These are phyloP conservation scores for Leccinum pellstonianum DNA, from an alignment of 768 basidiomycete species.

Conservation along the genomic window DNA sequence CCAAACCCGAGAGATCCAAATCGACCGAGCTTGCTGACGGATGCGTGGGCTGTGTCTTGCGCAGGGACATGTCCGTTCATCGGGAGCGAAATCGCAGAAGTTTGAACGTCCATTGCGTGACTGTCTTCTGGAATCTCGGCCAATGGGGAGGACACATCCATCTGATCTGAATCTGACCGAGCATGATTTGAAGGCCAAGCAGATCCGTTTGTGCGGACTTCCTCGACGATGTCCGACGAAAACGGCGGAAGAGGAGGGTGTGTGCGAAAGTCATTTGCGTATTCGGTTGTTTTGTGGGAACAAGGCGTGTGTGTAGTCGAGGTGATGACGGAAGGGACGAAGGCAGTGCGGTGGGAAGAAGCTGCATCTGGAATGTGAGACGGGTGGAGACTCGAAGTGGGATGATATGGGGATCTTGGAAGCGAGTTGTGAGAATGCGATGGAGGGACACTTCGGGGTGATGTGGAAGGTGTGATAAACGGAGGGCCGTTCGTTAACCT, in stretches of 20 bases:
- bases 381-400: slow-evolving; percentile 38
- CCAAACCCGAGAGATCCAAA: slow-evolving; percentile 58
- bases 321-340: slow-evolving; percentile 42
- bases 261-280: slow-evolving; percentile 32
- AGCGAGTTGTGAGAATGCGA: slow-evolving; percentile 50
- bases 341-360: slow-evolving; percentile 53
- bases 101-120: slow-evolving; percentile 45
- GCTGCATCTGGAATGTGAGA: slow-evolving; percentile 46
- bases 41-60: slow-evolving; percentile 40
- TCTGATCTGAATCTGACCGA: slow-evolving; percentile 39
- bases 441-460: slow-evolving; percentile 45
- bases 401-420: slow-evolving; percentile 38
- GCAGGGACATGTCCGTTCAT: slow-evolving; percentile 35
- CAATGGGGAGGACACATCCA: slow-evolving; percentile 57
- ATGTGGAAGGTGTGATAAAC: slow-evolving; percentile 39
- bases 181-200: slow-evolving; percentile 31
- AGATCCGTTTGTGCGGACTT: slow-evolving; percentile 25
- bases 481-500: slow-evolving; percentile 38
- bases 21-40: slow-evolving; percentile 56
- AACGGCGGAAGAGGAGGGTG: slow-evolving; percentile 34
- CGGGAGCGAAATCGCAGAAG: slow-evolving; percentile 49
- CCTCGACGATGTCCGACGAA: slow-evolving; percentile 30
- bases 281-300: slow-evolving; percentile 37
- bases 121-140: slow-evolving; percentile 44
- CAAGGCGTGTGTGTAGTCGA: slow-evolving; percentile 30